Base-by-base conservation (phyloP, 2,329 filamentous ascomycete genomes). In the Atkinsonella texensis region DNA sequence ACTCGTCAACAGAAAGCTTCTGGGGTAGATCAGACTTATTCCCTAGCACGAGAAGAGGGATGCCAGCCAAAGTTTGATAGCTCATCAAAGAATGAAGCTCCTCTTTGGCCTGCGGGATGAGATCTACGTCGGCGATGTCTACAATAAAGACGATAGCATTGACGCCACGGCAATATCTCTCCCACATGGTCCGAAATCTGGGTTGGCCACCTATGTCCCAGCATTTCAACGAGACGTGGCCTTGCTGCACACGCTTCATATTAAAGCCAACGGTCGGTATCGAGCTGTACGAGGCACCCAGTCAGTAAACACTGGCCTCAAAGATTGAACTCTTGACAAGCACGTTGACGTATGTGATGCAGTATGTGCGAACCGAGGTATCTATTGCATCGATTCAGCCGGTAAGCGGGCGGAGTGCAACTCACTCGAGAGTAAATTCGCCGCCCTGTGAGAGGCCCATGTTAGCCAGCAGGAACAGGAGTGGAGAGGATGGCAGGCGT, bases 221-320 rank as follows among this genome's bases (percentile, higher is more conserved):
- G 71, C 93, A 98, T 73, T 97, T 97, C 63, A 98, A 77, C 61
- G 93, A 95, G 68, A 98, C 93, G 80, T 97, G 91, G 61, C 93
- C 93, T 65, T 93, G 91, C 72, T 96, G 90, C 62, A 98, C 89
- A 60, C 87, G 85, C 77, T 97, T 97, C 83, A 96, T 95, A 70
- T 97, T 98, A 76, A 97, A 97, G 58, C 93, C 93, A 62, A 98
- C 91, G 15, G 93, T 98, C 55, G 93, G 93, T 68, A 97, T 96
- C 59, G 91, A 95, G 75, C 91, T 97, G 74, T 65, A 71, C 59
- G 63, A 33, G 23, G 10, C 8, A 42, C 10, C 23, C 9, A 20
- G 41, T 50, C 10, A 50, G 48, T 18, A 15, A 15, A 28, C 38
- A 11, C 12, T 38, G 13, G 10, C 2, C 15, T 39, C 32, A n/a